These are phyloP conservation scores for Jatropha multifida DNA, from an alignment of 441 rosid species.

Conservation along the genomic window DNA sequence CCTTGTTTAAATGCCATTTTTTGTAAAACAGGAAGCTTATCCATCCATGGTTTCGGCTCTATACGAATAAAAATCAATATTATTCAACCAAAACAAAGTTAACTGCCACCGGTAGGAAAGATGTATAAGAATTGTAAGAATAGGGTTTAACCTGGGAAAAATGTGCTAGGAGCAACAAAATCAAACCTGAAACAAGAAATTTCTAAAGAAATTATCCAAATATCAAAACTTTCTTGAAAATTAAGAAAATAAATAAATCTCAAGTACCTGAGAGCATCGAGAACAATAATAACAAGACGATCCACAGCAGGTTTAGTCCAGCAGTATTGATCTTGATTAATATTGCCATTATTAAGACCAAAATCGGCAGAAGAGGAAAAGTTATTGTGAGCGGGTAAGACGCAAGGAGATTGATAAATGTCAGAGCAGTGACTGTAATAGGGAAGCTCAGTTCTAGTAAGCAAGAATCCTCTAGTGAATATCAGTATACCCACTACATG, in stretches of 20 bases:
- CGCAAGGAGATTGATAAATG: conserved; percentile 65
- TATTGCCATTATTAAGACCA: neutral
- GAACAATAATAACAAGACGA: conserved; percentile 72
- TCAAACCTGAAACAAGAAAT: conserved; percentile 53
- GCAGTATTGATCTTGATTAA: conserved; percentile 22
- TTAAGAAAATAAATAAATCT: neutral
- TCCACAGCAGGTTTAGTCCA: conserved; percentile 85
- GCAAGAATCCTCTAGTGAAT: conserved; percentile 84
- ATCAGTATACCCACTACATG: conserved; percentile 64
- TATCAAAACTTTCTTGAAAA: neutral
- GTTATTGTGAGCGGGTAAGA: conserved; percentile 14
- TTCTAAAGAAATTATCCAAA: neutral
- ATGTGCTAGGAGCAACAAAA: conserved; percentile 78
- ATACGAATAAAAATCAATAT: neutral
- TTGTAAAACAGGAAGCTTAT: conserved; percentile 65
- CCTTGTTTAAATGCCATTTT: conserved; percentile 57
- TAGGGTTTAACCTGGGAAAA: conserved; percentile 53
- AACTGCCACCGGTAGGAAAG: neutral
- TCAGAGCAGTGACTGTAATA: conserved; percentile 70
- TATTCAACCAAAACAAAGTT: neutral
- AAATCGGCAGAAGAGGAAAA: neutral
- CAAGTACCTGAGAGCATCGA: conserved; percentile 81
- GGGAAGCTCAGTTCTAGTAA: conserved; percentile 96
- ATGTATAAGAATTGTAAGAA: neutral
- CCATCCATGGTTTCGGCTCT: conserved; percentile 95